phyloP scores from a whole-genome alignment of 31 red algal genomes.

The Bonnemaisonia californica region DNA sequence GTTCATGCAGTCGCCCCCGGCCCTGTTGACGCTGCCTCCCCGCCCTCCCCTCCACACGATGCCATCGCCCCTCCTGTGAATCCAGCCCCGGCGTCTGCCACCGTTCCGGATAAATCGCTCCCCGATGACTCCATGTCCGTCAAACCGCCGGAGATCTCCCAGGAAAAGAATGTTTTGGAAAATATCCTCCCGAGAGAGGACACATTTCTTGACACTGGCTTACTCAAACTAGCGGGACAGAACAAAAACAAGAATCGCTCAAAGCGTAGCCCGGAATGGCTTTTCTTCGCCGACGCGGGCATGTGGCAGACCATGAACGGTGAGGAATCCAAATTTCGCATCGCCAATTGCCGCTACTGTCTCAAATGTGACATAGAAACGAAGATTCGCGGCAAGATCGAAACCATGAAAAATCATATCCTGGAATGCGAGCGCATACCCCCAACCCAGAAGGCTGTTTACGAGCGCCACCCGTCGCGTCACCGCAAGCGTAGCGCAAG shows the following conservation, averaged over 20 bases:
- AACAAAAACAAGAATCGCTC: conserved; percentile 72
- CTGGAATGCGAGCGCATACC: conserved; percentile 71
- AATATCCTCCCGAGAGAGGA: conserved; percentile 19
- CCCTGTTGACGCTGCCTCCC: too few relatives aligned
- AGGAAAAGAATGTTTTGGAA: not conserved
- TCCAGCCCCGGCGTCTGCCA: not conserved
- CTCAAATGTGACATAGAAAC: conserved; percentile 66
- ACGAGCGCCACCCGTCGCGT: conserved; percentile 61
- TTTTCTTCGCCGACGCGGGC: conserved; percentile 75
- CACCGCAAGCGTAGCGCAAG: conserved; percentile 40
- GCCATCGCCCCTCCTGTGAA: not conserved
- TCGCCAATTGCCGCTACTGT: conserved; percentile 69
- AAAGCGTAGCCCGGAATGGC: conserved; percentile 66
- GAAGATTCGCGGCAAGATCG: conserved; percentile 67
- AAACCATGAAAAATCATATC: conserved; percentile 81
- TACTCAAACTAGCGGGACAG: conserved; percentile 54
- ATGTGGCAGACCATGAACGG: conserved; percentile 78
- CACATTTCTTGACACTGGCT: conserved; percentile 35
- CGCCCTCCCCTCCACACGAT: not conserved
- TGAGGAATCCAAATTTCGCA: conserved; percentile 73
- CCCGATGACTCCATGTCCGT: not conserved
- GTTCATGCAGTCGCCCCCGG: too few relatives aligned
- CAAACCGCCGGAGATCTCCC: not conserved
- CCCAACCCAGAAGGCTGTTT: conserved; percentile 63
- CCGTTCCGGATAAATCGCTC: not conserved